Evolutionary conservation across 176 grass and related monocot genomes (phyloP).

Genomic region (Bonia amplexicaulis): DNA sequence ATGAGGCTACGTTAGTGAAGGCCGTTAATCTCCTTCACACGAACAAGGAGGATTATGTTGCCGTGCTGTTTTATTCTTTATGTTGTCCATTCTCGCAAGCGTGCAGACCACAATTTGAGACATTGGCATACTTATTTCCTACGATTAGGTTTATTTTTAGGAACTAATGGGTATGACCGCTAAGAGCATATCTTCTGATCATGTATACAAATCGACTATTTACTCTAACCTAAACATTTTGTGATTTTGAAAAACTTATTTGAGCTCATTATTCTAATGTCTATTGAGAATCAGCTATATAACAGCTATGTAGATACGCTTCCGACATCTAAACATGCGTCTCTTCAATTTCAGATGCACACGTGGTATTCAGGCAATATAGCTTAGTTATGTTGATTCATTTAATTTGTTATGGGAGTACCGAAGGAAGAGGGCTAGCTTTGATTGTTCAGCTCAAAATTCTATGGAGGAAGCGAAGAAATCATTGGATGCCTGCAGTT

Average conservation of each 20-base stretch:
- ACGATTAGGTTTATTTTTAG: slow-evolving; percentile 6
- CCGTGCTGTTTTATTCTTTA: slow-evolving; percentile 58
- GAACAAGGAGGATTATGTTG: slow-evolving; percentile 36
- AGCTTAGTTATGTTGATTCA: no score
- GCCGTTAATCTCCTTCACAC: slow-evolving; percentile 36
- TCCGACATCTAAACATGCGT: background rate
- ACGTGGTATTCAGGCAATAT: background rate
- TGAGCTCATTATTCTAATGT: background rate
- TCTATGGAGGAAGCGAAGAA: no score
- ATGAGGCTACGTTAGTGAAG: slow-evolving; percentile 31
- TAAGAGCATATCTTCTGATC: background rate
- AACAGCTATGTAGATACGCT: background rate
- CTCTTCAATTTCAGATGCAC: slow-evolving; percentile 72
- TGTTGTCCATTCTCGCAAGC: slow-evolving; percentile 65
- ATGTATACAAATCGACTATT: background rate
- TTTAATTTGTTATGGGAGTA: no score
- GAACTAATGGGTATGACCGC: background rate
- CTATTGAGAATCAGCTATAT: background rate
- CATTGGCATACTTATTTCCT: slow-evolving; percentile 45
- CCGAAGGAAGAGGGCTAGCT: no score
- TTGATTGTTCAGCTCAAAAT: no score
- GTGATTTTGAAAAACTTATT: background rate
- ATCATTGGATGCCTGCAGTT: no score
- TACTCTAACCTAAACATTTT: background rate
- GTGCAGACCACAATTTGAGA: slow-evolving; percentile 34